These are phyloP conservation scores for Yamagishiella unicocca DNA, from an alignment of 139 green algal genomes.

Conservation along the genomic window DNA sequence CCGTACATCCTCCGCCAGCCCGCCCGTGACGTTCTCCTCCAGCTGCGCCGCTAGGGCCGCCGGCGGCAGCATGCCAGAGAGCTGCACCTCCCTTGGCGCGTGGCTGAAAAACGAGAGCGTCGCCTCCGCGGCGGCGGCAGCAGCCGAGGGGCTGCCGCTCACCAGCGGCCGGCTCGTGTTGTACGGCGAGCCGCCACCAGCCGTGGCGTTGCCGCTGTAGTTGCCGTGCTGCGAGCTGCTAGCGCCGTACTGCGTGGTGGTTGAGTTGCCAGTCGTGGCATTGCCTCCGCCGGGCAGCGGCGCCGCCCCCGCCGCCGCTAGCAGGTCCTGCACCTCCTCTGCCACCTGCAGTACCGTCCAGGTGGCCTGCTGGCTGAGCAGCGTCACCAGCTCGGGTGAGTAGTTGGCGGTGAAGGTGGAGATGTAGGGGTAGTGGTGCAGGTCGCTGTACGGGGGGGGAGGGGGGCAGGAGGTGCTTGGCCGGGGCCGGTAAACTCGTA, in stretches of 20 bases:
- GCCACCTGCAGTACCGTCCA: constrained; percentile 53
- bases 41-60: not conserved
- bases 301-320: not conserved
- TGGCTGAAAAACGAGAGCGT: not conserved
- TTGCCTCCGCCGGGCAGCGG: not conserved
- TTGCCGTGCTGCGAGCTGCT: no score
- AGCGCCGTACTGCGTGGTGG: no score
- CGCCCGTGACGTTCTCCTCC: not conserved
- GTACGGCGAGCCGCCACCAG: no score
- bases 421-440: constrained; percentile 51
- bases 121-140: not conserved
- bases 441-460: not conserved
- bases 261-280: not conserved
- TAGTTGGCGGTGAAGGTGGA: constrained; percentile 50
- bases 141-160: no score
- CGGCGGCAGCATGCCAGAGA: not conserved
- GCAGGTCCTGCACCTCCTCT: constrained; percentile 46
- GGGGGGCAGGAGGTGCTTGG: no score
- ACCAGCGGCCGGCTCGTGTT: no score
- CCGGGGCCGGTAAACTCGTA: no score
- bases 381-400: constrained; percentile 34
- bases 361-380: constrained; percentile 51
- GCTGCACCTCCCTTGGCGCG: not conserved
- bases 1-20: constrained; percentile 25
- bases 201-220: not conserved